Evolutionary conservation across 345 rosid genomes (phyloP), one percentile per base, ranked within the genome.

Genomic region (Dipteronia dyeriana): DNA sequence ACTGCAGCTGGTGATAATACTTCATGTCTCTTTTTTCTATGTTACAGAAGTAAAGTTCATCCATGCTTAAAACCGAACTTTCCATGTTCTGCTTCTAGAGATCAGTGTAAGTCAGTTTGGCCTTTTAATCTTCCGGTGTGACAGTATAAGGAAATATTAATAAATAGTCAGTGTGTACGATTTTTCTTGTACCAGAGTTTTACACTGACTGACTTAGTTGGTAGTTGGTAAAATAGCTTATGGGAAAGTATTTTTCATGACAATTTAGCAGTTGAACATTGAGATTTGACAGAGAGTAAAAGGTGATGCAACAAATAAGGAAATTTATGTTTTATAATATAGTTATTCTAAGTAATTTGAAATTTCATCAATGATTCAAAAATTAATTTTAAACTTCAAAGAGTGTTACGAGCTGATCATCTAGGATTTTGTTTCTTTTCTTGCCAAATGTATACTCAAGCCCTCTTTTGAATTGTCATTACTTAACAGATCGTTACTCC

Each of bases 1-100:
- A 26, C 51, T 39, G 26, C 54, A 17, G 53, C 59, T 62, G 23
- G 57, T 75, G 38, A 54, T 67, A 5, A 63, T 73, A 29, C 53
- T 74, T 47, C 38, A 54, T 51, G 68, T 73, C 66, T 12, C 71
- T n/a, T 38, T 59, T 75, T 70, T 34, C 67, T 31, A 19, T 78
- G 76, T 76, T 84, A 81, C 95, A 92, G 95, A 84, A 90, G 65
- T 74, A 86, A 63, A 69, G 81, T 76, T 16, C 79, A 60, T 47
- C 78, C 96, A 60, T 94, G 97, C 85, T 86, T 86, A 79, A 83
- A 84, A 76, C 91, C 87, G 73, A 81, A 86, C 78, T 82, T 88
- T 71, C 95, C 97, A 20, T 94, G 98, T 82, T 57, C 82, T 74
- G 81, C 72, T 22, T 81, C 91, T 12, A 75, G 72, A 61, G 76